These are phyloP conservation scores for Alternaria triticina DNA, from an alignment of 2,329 filamentous ascomycete genomes.

Conservation along the genomic window DNA sequence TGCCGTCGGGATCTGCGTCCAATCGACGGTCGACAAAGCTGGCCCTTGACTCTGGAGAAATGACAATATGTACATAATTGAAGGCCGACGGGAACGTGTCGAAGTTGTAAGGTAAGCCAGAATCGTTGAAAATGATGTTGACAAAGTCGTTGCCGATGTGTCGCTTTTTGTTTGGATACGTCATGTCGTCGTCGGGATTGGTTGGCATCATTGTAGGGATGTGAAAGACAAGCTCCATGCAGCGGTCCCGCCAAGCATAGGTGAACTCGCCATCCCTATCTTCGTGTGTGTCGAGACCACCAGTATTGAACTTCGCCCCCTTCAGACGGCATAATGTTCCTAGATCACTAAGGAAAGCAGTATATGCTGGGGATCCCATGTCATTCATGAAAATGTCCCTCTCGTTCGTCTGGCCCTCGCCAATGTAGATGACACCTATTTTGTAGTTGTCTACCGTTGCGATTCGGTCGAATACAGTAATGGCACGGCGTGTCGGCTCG, in stretches of 20 bases:
- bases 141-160: constrained; percentile 98
- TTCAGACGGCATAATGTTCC: constrained; percentile 83
- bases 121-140: constrained; percentile 98
- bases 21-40: constrained; percentile 69
- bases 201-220: constrained; percentile 98
- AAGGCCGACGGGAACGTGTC: constrained; percentile 94
- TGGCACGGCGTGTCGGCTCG: constrained; percentile 73
- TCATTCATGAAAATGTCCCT: constrained; percentile 85
- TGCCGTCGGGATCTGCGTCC: constrained; percentile 51
- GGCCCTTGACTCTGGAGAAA: constrained; percentile 82
- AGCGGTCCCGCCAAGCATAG: constrained; percentile 92
- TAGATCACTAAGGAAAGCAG: constrained; percentile 80
- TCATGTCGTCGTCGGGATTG: constrained; percentile 75
- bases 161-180: constrained; percentile 79
- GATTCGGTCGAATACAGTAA: constrained; percentile 82
- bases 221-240: constrained; percentile 95
- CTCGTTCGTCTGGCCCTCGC: constrained; percentile 82
- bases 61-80: constrained; percentile 96
- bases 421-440: constrained; percentile 92
- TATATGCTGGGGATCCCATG: constrained; percentile 85
- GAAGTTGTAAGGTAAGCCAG: constrained; percentile 85
- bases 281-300: constrained; percentile 80
- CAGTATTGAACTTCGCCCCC: constrained; percentile 87
- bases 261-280: constrained; percentile 86
- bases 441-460: constrained; percentile 95